These are phyloP conservation scores for Saturnispora mendoncae DNA, from an alignment of 805 yeast genomes.

Conservation along the genomic window DNA sequence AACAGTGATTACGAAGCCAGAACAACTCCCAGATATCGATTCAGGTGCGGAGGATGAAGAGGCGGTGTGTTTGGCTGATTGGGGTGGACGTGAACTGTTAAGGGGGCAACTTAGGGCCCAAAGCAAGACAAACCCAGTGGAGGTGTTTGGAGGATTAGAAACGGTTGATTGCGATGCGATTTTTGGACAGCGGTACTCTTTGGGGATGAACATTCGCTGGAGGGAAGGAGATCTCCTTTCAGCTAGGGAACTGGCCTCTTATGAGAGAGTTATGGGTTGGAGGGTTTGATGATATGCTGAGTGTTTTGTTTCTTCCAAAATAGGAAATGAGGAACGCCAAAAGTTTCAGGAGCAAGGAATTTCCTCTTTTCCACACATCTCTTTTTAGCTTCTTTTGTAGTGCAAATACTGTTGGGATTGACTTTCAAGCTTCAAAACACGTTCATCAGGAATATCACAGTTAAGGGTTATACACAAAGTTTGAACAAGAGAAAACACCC, in stretches of 20 bases:
- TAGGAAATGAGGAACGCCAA: conserved; percentile 16
- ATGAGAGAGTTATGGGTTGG: conserved; percentile 25
- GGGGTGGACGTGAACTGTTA: conserved; percentile 19
- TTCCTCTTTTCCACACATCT: background rate
- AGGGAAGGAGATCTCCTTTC: conserved; percentile 18
- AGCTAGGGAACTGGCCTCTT: conserved; percentile 22
- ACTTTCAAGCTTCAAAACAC: too few relatives aligned
- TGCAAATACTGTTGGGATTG: too few relatives aligned
- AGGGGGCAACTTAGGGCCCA: conserved; percentile 18
- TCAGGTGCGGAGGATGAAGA: conserved; percentile 12
- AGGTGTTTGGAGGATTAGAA: conserved; percentile 21
- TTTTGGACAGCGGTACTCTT: conserved; percentile 19
- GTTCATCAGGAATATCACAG: too few relatives aligned
- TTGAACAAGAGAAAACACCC: too few relatives aligned
- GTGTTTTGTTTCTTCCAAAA: conserved; percentile 20
- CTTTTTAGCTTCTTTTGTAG: background rate
- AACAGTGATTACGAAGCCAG: conserved; percentile 13
- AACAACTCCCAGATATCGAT: conserved; percentile 20
- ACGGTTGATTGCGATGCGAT: conserved; percentile 20
- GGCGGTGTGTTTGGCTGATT: conserved; percentile 17
- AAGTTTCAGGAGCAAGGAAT: conserved; percentile 8
- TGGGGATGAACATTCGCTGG: conserved; percentile 23
- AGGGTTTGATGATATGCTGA: conserved; percentile 6
- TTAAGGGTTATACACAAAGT: too few relatives aligned
- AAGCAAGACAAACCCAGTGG: conserved; percentile 19